Evolutionary conservation across 495 filamentous ascomycete genomes (phyloP).

Genomic region (Penicillium psychrofluorescens): DNA sequence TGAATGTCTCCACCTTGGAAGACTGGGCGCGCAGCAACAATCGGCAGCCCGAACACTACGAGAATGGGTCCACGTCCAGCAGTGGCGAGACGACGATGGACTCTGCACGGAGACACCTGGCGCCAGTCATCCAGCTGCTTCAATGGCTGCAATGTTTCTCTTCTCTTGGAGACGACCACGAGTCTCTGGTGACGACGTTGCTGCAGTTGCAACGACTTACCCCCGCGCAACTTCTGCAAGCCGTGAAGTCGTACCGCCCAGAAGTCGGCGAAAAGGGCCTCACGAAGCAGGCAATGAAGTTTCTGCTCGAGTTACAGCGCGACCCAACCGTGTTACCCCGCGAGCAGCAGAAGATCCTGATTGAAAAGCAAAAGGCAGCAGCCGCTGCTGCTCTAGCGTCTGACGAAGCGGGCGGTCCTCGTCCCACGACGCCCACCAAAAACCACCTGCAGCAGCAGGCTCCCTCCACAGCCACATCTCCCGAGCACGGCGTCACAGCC

Average conservation of each 20-base stretch:
- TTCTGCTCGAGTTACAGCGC: slow-evolving; percentile 71
- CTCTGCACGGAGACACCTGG: slow-evolving; percentile 72
- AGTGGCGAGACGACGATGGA: slow-evolving; percentile 83
- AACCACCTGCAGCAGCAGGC: slow-evolving; percentile 34
- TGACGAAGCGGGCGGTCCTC: slow-evolving; percentile 19
- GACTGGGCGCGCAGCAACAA: slow-evolving; percentile 95
- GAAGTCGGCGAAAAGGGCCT: slow-evolving; percentile 94
- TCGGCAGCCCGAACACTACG: slow-evolving; percentile 89
- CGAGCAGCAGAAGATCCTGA: slow-evolving; percentile 29
- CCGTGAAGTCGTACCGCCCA: slow-evolving; percentile 83
- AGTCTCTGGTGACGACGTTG: slow-evolving; percentile 78
- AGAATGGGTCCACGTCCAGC: slow-evolving; percentile 80
- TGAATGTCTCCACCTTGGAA: slow-evolving; percentile 93
- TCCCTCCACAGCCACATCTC: slow-evolving; percentile 19
- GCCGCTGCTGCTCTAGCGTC: slow-evolving; percentile 13
- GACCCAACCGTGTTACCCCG: slow-evolving; percentile 41
- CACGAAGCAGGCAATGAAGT: slow-evolving; percentile 78
- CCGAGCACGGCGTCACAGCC: slow-evolving; percentile 7
- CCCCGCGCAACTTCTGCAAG: slow-evolving; percentile 85
- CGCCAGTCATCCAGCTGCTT: slow-evolving; percentile 86
- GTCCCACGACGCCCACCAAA: slow-evolving; percentile 38
- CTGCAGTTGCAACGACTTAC: slow-evolving; percentile 80
- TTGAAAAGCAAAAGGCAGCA: slow-evolving; percentile 17
- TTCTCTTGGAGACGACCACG: slow-evolving; percentile 85
- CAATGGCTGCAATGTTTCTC: slow-evolving; percentile 99